A percentile compares a stretch with the other conserved stretches of the same genome.
Evolutionary conservation across 1,284 basidiomycete species (phyloP).

Genomic region (Prillingera fragicola): DNA sequence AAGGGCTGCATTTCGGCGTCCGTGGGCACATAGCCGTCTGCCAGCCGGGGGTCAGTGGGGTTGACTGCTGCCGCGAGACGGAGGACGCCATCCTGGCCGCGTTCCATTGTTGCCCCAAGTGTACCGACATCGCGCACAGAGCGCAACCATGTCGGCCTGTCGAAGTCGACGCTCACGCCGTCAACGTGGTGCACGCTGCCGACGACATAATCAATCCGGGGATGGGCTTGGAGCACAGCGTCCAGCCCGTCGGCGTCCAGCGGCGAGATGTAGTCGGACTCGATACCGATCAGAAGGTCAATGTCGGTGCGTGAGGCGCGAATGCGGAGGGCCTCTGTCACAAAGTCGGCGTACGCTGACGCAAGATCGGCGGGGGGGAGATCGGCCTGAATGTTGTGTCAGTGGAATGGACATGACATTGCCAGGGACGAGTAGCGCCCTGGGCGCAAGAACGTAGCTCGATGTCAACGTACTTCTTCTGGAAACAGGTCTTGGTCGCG

Average conservation of each 20-base stretch:
- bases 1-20: constrained; percentile 40
- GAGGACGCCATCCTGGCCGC: background rate
- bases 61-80: constrained; percentile 43
- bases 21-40: constrained; percentile 14
- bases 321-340: constrained; percentile 66
- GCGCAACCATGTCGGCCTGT: constrained; percentile 48
- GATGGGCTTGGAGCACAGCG: constrained; percentile 51
- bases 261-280: constrained; percentile 81
- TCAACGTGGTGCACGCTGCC: constrained; percentile 91
- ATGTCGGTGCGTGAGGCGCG: constrained; percentile 55
- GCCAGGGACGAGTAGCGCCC: too few relatives aligned
- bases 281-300: constrained; percentile 77
- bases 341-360: constrained; percentile 30
- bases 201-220: constrained; percentile 78
- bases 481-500: constrained; percentile 78
- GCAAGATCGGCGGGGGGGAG: constrained; percentile 34
- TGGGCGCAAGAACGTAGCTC: too few relatives aligned
- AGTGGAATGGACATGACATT: constrained; percentile 6
- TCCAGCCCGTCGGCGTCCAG: constrained; percentile 57
- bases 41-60: constrained; percentile 6
- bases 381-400: constrained; percentile 33
- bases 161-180: constrained; percentile 88
- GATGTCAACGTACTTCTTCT: constrained; percentile 66
- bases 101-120: constrained; percentile 1
- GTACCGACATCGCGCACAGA: constrained; percentile 14